phyloP scores from a whole-genome alignment of 2,329 filamentous ascomycete species.

The Zasmidium cellare region DNA sequence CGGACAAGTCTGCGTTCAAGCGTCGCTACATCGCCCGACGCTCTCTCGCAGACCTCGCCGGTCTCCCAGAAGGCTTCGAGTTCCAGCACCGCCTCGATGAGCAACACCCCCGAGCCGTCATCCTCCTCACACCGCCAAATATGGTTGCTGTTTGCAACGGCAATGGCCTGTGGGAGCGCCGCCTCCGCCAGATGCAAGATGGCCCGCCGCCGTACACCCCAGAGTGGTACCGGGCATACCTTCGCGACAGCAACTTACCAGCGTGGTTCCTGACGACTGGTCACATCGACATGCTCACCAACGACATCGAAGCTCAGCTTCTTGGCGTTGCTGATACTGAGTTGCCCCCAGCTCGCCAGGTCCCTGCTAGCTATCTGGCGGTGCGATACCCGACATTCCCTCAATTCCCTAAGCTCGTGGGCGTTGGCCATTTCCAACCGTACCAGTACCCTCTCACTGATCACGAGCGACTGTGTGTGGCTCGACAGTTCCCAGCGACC shows the following conservation, averaged over 20 bases:
- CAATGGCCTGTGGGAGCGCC: conserved; percentile 7
- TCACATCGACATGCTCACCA: not conserved
- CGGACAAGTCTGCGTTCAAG: not conserved
- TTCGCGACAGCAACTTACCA: conserved; percentile 5
- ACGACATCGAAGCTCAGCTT: not conserved
- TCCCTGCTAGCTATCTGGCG: not conserved
- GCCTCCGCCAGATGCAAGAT: not conserved
- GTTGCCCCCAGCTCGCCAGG: not conserved
- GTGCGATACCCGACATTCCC: conserved; percentile 1
- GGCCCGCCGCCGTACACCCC: conserved; percentile 8
- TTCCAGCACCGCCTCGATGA: conserved; percentile 1
- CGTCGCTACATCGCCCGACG: not conserved
- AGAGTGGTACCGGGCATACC: conserved; percentile 13
- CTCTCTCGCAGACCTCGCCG: not conserved
- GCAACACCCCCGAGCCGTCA: not conserved
- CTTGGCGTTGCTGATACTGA: not conserved
- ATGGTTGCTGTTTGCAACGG: conserved; percentile 6
- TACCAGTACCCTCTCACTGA: conserved; percentile 1
- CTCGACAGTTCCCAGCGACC: conserved; percentile 2
- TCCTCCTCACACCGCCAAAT: conserved; percentile 12
- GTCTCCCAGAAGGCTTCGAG: conserved; percentile 10
- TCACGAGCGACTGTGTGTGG: not conserved
- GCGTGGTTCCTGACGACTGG: not conserved
- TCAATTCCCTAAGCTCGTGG: not conserved
- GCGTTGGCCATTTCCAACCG: not conserved